Base-by-base conservation (phyloP, 225 moss, liverwort and hornwort genomes). In the Bryum argenteum region DNA sequence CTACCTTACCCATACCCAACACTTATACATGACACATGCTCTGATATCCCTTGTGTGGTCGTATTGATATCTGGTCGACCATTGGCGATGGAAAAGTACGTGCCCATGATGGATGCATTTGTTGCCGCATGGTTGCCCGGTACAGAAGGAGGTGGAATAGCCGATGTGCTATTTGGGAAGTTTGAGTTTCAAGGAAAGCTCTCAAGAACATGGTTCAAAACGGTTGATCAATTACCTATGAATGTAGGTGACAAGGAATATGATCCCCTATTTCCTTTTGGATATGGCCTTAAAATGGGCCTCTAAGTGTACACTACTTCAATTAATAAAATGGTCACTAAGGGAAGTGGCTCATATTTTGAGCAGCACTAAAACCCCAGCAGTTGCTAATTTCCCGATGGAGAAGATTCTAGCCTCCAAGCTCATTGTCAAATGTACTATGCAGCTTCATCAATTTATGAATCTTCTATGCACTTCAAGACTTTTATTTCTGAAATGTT, bases 81-180 rank as follows among this genome's bases (percentile, higher is more conserved):
- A 2, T 71, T 97, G 26, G 90, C 88, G 43, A 69, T 96, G 8
- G 82, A 88, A 69, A 75, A 79, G 0, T 79, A 78, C 0, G 6
- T 93, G 22, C 56, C 58, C 2, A 3, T 82, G 18, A 72, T 91
- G 5, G 89, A 93, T 40, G 88, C 91, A 2, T 84, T 96, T 12
- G 90, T 96, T 22, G 96, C 96, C 15, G 93, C 91, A 0, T 96
- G 93, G 93, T 75, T 93, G 1, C 96, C 93, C 0, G 96, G 93
- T 23, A 79, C 84, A 0, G 90, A 96, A 74, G 96, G 91, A 1
- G 69, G 70, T 10, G 96, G 96, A 10, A 20, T 96, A 16, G 79
- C 93, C 0, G 96, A 93, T 18, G 89, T 93, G 19, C 28, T 93
- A 20, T 96, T 91, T 4, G 71, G 79, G 22, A 75, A 87, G 37